Evolutionary conservation across 495 filamentous ascomycete genomes (phyloP), one percentile per base, ranked within the genome.

Genomic region (Hypomontagnella monticulosa): DNA sequence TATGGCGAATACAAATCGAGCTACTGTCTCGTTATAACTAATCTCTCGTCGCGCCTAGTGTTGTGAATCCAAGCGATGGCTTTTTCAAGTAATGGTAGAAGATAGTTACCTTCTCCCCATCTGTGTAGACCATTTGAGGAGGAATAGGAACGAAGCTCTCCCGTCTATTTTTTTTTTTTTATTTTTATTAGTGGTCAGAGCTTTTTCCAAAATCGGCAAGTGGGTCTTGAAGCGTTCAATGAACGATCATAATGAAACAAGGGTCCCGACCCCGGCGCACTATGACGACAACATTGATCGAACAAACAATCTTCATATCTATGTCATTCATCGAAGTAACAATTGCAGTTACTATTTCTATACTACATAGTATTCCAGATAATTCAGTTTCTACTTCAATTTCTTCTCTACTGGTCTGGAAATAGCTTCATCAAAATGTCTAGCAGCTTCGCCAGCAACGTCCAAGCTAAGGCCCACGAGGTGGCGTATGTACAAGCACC

Each of bases 391-490:
- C 30, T 48, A 14, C 27, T 4, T 48, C 15, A 1, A 15, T 23
- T 32, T 3, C n/a, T 30, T 7, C 44, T 10, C 9, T 4, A 14
- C 11, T 2, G 12, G 3, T 3, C 15, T 8, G 37, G 20, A 38
- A 47, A 14, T 19, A 40, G 14, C 15, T 16, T 40, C 10, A 23
- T 33, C 44, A 52, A 12, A 38, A 73, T 71, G 71, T 54, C 69
- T 34, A 58, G 48, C 20, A 18, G 67, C 33, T 59, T 80, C 30
- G 67, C 73, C 10, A 63, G 72, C 36, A 70, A 72, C 23, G 49
- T 77, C 7, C 72, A 75, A 54, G 65, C 71, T 16, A 82, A 76
- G 67, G 83, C 83, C 38, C 80, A 83, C 48, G 78, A 84, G 69
- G 76, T 84, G 50, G 79, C 78, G 81, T 84, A 70, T 65, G 83